Percentiles rank a stretch among this genome's conserved stretches.
Evolutionary conservation across 1,284 basidiomycete genomes (phyloP).

Genomic region (Malassezia vespertilionis): DNA sequence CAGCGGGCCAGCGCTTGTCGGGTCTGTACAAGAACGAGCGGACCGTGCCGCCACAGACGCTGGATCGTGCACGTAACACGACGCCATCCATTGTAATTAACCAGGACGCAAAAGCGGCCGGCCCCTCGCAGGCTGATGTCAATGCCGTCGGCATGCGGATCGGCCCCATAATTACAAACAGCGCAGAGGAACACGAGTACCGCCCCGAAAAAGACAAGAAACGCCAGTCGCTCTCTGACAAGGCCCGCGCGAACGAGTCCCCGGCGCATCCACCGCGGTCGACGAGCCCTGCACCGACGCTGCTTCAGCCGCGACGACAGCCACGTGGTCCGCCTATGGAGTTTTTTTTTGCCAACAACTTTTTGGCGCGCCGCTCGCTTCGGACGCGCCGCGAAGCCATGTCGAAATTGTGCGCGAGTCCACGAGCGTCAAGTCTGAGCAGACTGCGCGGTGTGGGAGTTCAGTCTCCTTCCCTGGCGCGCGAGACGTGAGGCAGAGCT

Average conservation of each 20-base stretch:
- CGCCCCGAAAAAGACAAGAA: no score
- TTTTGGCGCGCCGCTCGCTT: conserved; percentile 13
- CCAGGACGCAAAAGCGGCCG: not conserved
- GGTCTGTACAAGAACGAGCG: not conserved
- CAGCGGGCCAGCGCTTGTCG: conserved; percentile 1
- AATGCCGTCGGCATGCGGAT: conserved; percentile 15
- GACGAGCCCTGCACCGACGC: not conserved
- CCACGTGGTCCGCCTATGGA: conserved; percentile 16
- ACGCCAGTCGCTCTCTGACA: not conserved
- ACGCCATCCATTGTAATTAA: conserved; percentile 17
- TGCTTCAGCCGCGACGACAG: conserved; percentile 16
- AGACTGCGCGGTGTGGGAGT: no score
- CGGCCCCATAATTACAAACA: no score
- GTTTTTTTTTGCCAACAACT: conserved; percentile 18
- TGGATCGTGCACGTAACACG: not conserved
- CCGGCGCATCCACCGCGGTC: not conserved
- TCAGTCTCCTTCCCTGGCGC: no score
- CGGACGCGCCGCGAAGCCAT: conserved; percentile 17
- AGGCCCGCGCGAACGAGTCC: not conserved
- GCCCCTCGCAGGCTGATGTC: not conserved
- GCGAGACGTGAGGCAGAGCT: no score
- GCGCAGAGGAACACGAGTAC: no score
- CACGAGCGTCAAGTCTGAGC: conserved; percentile 9
- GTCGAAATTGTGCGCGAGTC: conserved; percentile 17
- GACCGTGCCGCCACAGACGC: not conserved